Percentiles rank a stretch among this genome's conserved stretches.
Evolutionary conservation across 768 basidiomycete genomes (phyloP).

Genomic region (Amanita pseudoporphyria): DNA sequence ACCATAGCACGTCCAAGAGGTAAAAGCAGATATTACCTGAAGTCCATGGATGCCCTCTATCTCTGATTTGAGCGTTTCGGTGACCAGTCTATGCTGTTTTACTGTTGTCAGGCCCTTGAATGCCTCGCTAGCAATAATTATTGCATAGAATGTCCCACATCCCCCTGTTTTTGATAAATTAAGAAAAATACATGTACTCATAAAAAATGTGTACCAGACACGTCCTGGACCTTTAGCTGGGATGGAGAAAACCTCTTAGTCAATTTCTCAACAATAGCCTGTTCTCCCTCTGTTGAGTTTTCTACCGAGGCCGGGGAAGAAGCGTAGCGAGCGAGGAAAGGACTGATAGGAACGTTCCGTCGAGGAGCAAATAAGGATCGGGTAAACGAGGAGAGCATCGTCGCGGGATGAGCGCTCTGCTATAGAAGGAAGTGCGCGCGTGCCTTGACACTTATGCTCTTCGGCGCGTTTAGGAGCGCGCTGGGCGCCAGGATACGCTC

Average conservation of each 20-base stretch:
- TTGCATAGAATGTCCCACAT: constrained; percentile 96
- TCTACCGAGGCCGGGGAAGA: constrained; percentile 10
- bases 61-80: constrained; percentile 76
- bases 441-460: not conserved
- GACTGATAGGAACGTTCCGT: not conserved
- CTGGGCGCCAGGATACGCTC: not conserved
- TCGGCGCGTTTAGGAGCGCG: constrained; percentile 6
- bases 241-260: constrained; percentile 68
- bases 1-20: not conserved
- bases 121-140: constrained; percentile 71
- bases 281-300: constrained; percentile 51
- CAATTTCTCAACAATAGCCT: constrained; percentile 62
- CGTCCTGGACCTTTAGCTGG: constrained; percentile 79
- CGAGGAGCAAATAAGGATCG: constrained; percentile 7
- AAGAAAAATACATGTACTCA: not conserved
- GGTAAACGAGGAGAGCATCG: constrained; percentile 7
- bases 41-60: constrained; percentile 89
- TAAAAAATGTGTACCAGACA: constrained; percentile 85
- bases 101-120: constrained; percentile 84
- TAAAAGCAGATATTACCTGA: constrained; percentile 45
- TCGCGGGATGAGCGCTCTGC: constrained; percentile 2
- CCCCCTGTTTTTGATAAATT: constrained; percentile 50
- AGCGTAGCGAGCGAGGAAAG: not conserved
- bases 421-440: constrained; percentile 4
- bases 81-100: constrained; percentile 92